Conservation (phyloP, 2,329 filamentous ascomycete genomes). For the Ceratocystis variospora region DNA sequence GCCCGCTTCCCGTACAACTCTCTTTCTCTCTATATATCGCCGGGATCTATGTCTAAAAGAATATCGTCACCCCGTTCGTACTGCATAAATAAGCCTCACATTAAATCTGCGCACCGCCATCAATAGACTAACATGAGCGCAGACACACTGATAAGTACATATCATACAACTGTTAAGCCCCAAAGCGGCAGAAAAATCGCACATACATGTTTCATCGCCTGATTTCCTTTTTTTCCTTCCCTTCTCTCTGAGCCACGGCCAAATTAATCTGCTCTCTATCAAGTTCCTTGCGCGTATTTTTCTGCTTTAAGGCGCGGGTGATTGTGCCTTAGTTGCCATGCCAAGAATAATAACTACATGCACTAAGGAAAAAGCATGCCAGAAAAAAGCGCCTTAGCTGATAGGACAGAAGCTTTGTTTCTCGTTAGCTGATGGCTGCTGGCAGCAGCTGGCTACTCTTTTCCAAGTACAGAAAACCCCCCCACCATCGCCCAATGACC, state of each 20-base stretch:
- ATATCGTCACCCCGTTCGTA: background rate
- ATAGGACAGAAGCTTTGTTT: too few species aligned
- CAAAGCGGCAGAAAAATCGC: background rate
- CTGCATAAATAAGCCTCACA: background rate
- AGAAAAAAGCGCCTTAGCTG: too few species aligned
- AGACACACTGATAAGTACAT: background rate
- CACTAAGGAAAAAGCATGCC: too few species aligned
- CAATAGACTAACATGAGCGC: background rate
- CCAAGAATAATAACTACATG: too few species aligned
- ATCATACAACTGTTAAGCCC: background rate
- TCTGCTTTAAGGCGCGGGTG: background rate
- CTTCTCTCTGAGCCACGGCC: background rate
- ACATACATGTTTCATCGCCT: background rate
- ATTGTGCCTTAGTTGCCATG: background rate
- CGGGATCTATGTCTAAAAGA: background rate
- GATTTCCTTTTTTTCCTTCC: background rate
- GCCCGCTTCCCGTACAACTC: background rate
- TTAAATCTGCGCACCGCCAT: constrained; percentile 1
- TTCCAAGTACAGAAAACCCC: too few species aligned
- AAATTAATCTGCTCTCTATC: background rate
- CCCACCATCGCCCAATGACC: background rate
- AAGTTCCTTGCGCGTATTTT: background rate
- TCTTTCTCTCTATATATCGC: background rate
- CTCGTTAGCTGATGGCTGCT: too few species aligned
- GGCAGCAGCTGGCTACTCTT: too few species aligned